Base-by-base conservation (phyloP, 306 rosid species). In the Arachis hypogaea region DNA sequence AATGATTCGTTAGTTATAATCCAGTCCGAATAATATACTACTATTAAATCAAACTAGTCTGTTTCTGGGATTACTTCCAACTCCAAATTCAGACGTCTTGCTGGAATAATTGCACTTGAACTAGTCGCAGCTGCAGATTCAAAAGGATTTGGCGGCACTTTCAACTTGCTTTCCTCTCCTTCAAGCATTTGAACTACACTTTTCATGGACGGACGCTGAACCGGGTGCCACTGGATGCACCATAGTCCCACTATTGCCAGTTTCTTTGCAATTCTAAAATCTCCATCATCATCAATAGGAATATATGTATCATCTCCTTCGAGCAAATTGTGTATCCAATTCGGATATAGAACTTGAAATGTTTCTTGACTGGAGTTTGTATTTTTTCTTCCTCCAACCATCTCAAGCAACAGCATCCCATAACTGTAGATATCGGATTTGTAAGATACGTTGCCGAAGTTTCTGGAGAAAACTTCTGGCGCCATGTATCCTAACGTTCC, bases 131-230 rank as follows among this genome's bases (percentile, higher is more conserved):
- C 6, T 11, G 78, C 65, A 74, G 29, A 74, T 2, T 54, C 11
- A 2, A 22, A 16, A 16, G 79, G 78, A 11, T 54, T 74, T 28
- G 78, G 73, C 66, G 67, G 73, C 42, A 75, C 66, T 75, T 57
- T 73, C 45, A 75, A 75, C 33, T 7, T 36, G 56, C 3, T 57
- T 58, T 33, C 57, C 10, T 7, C 66, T 44, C 68, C 67, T 75
- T 75, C 79, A 1, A 75, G 38, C 79, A 75, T 75, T 41, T 75
- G 73, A 2, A 75, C 58, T 16, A 75, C 73, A 33, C 38, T 33
- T 33, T 33, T 22, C 11, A 7, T 22, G 60, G 60, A 56, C 0
- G 60, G 60, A 5, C 60, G 60, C 0, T 56, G 8, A 6, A 22
- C 6, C 8, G 59, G 29, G 30, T 54, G 59, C 59, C 59, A 46